Conservation (phyloP, 2,329 filamentous ascomycete species). For the Xylariaceae sp. region DNA sequence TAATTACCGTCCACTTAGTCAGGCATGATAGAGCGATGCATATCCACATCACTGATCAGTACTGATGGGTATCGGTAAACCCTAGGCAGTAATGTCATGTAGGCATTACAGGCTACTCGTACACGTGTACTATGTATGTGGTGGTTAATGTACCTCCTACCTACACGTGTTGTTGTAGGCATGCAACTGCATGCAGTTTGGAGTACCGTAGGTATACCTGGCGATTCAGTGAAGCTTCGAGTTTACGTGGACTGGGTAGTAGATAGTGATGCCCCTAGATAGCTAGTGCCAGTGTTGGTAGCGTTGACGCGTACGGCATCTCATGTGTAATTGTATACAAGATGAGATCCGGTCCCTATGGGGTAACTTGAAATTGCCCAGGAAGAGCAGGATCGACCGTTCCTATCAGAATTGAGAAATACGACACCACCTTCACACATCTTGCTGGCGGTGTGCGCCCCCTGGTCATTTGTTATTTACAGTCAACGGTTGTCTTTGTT, state of each 20-base stretch:
- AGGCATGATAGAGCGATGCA: no score
- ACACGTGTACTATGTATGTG: no score
- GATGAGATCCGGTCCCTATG: constrained; percentile 6
- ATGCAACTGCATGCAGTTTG: no score
- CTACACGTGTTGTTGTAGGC: background rate
- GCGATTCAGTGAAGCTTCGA: background rate
- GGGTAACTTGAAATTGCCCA: constrained; percentile 12
- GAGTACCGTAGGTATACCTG: background rate
- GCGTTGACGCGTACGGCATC: constrained; percentile 15
- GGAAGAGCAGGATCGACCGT: background rate
- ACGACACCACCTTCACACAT: constrained; percentile 3
- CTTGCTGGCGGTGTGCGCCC: constrained; percentile 16
- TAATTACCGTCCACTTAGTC: no score
- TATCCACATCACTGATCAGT: no score
- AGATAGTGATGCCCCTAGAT: background rate
- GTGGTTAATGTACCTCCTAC: background rate
- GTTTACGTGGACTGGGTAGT: background rate
- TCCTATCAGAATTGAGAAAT: constrained; percentile 5
- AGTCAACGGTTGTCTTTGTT: no score
- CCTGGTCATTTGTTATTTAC: background rate
- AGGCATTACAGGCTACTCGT: no score
- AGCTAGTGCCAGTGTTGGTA: constrained; percentile 2
- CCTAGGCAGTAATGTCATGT: no score
- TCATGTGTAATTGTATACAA: constrained; percentile 4
- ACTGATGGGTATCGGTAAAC: no score